Conservation (phyloP, 2,329 filamentous ascomycete species). For the Torrubiella hemipterigena region DNA sequence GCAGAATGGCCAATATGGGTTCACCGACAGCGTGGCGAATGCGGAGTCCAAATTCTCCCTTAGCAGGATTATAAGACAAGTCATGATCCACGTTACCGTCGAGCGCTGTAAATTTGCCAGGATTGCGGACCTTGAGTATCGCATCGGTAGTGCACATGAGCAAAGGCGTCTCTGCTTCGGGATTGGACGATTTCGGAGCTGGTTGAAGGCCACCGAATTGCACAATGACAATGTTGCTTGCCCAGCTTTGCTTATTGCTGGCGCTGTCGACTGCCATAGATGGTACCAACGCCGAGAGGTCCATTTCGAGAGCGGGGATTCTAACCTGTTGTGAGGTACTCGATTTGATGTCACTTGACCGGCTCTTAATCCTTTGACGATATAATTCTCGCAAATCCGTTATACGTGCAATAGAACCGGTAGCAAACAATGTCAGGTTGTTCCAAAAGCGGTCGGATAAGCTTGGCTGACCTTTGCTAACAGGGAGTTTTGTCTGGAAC, state of each 20-base stretch:
- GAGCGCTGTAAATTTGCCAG: slow-evolving; percentile 42
- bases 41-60: slow-evolving; percentile 51
- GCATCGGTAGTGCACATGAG: slow-evolving; percentile 36
- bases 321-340: slow-evolving; percentile 29
- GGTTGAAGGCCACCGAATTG: slow-evolving; percentile 37
- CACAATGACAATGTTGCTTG: slow-evolving; percentile 45
- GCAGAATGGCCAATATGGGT: slow-evolving; percentile 46
- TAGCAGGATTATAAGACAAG: slow-evolving; percentile 46
- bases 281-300: slow-evolving; percentile 33
- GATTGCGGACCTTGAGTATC: slow-evolving; percentile 40
- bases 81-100: slow-evolving; percentile 44
- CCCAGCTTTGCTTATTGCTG: slow-evolving; percentile 34
- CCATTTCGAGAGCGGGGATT: slow-evolving; percentile 35
- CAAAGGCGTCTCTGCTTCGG: slow-evolving; percentile 4
- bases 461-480: slow-evolving; percentile 30
- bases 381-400: slow-evolving; percentile 37
- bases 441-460: slow-evolving; percentile 39
- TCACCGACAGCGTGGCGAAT: slow-evolving; percentile 46
- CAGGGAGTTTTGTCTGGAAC: slow-evolving; percentile 27
- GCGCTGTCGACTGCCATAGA: slow-evolving; percentile 12
- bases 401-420: slow-evolving; percentile 38
- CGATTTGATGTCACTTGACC: slow-evolving; percentile 20
- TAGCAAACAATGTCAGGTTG: slow-evolving; percentile 35
- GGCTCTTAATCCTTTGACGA: slow-evolving; percentile 28
- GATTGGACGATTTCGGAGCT: slow-evolving; percentile 8